Conservation (phyloP, 192 early-diverging fungal species). For the Ramicandelaber brevisporus region DNA sequence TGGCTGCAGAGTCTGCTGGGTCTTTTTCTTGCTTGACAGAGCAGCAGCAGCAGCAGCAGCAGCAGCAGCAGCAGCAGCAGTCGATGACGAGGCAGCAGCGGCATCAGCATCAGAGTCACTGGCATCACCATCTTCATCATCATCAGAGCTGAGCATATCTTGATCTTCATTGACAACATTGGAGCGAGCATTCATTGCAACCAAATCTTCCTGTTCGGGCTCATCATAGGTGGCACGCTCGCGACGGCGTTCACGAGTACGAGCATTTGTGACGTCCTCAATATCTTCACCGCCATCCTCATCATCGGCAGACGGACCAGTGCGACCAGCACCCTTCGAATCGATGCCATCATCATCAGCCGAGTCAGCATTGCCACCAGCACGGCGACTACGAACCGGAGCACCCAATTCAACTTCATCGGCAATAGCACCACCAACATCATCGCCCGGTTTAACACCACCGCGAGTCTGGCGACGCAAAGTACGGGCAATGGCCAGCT, state of each 20-base stretch:
- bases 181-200: constrained; percentile 3
- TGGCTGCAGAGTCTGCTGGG: constrained; percentile 3
- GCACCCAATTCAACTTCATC: too few species aligned
- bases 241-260: constrained; percentile 23
- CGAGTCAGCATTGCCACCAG: constrained; percentile 6
- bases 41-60: constrained; percentile 7
- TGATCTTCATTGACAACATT: neutral
- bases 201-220: constrained; percentile 68
- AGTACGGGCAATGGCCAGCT: constrained; percentile 46
- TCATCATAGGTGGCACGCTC: constrained; percentile 56
- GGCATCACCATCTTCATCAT: constrained; percentile 7
- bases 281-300: constrained; percentile 26
- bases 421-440: too few species aligned
- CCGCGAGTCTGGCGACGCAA: constrained; percentile 35
- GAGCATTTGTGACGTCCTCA: constrained; percentile 43
- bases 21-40: constrained; percentile 6
- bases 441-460: too few species aligned
- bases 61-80: too few species aligned
- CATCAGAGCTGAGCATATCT: constrained; percentile 3
- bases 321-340: constrained; percentile 9
- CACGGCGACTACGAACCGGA: too few species aligned
- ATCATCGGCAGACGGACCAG: constrained; percentile 19
- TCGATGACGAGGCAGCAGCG: constrained; percentile 12
- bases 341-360: constrained; percentile 8
- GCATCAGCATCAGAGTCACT: constrained; percentile 12